Conservation (phyloP, 176 grass and related monocot genomes). For the Juncus inflexus region DNA sequence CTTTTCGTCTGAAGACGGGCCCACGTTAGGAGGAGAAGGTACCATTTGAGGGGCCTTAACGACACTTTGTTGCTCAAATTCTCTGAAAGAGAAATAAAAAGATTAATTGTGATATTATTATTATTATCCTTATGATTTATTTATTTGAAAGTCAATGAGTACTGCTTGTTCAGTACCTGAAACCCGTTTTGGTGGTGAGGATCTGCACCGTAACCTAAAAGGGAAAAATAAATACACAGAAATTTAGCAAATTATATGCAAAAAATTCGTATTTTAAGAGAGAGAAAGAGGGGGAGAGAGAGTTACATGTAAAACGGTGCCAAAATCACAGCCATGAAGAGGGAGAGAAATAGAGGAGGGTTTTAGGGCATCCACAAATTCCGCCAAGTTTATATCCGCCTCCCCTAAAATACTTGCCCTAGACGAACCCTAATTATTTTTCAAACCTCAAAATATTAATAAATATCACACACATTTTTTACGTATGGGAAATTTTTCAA, state of each 20-base stretch:
- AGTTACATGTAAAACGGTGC: constrained; percentile 82
- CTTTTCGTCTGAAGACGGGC: constrained; percentile 70
- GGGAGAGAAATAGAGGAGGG: constrained; percentile 73
- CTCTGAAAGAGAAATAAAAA: constrained; percentile 48
- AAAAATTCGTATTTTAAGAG: neutral
- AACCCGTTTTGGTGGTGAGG: constrained; percentile 92
- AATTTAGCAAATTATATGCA: constrained; percentile 27
- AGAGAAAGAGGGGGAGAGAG: constrained; percentile 16
- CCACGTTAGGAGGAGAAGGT: constrained; percentile 47
- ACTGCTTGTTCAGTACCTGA: constrained; percentile 49
- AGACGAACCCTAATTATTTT: constrained; percentile 66
- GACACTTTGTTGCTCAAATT: constrained; percentile 95
- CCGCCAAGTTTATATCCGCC: constrained; percentile 88
- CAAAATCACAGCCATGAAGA: constrained; percentile 81
- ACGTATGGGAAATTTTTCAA: neutral
- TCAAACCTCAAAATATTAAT: constrained; percentile 28
- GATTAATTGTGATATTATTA: constrained; percentile 12
- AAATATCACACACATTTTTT: constrained; percentile 13
- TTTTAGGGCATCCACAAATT: constrained; percentile 94
- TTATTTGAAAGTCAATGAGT: no score
- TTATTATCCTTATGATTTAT: no score
- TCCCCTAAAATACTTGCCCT: constrained; percentile 89
- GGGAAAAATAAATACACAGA: constrained; percentile 29
- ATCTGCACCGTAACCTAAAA: constrained; percentile 92
- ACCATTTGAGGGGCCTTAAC: constrained; percentile 57